Evolutionary conservation across 2,329 filamentous ascomycete species (phyloP).

Genomic region (Falciphora oryzae): DNA sequence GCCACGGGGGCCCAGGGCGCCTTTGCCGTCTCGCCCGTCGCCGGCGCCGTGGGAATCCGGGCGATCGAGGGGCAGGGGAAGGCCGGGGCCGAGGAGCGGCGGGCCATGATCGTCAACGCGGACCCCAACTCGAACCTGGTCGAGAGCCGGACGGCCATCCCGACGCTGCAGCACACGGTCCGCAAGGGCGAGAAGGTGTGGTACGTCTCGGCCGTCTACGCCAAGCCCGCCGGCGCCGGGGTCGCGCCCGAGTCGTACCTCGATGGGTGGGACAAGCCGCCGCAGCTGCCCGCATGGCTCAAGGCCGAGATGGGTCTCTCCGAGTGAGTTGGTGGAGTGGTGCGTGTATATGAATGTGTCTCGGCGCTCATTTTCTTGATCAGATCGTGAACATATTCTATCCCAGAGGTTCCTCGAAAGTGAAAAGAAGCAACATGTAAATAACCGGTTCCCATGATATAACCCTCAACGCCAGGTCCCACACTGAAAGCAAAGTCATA

Average conservation of each 20-base stretch:
- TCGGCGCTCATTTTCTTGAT: background rate
- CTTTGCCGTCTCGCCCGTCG: slow-evolving; percentile 52
- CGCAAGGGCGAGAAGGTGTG: slow-evolving; percentile 51
- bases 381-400: background rate
- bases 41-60: slow-evolving; percentile 51
- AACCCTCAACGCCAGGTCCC: slow-evolving; percentile 3
- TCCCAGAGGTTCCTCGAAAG: background rate
- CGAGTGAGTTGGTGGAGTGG: background rate
- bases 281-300: slow-evolving; percentile 56
- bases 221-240: slow-evolving; percentile 52
- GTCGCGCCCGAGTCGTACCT: slow-evolving; percentile 49
- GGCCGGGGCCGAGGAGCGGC: slow-evolving; percentile 34
- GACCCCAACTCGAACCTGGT: slow-evolving; percentile 76
- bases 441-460: background rate
- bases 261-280: slow-evolving; percentile 54
- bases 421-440: background rate
- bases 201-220: slow-evolving; percentile 69
- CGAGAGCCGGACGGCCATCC: slow-evolving; percentile 65
- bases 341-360: background rate
- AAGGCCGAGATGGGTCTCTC: slow-evolving; percentile 38
- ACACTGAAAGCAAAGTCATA: slow-evolving; percentile 9
- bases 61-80: slow-evolving; percentile 35
- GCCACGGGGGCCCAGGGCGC: slow-evolving; percentile 44
- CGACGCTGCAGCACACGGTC: slow-evolving; percentile 60
- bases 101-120: slow-evolving; percentile 63